Base-by-base conservation (phyloP, 2,329 filamentous ascomycete species). In the Neofusicoccum ribis region DNA sequence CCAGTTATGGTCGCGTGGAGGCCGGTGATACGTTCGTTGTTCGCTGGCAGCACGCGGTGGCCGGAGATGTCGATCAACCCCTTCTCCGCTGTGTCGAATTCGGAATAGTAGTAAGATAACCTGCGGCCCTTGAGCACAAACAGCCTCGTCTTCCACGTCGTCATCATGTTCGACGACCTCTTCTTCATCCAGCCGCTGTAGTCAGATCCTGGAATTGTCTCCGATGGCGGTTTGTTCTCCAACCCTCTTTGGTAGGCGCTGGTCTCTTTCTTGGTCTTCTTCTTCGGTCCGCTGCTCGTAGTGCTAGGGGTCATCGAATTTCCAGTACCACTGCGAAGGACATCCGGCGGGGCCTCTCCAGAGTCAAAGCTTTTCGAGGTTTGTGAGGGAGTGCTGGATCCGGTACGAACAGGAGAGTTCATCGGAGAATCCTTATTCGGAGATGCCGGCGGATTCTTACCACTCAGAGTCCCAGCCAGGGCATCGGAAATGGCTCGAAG, bases 111-210 rank as follows among this genome's bases (percentile, higher is more conserved):
- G 80, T 99, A 99, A 0, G 93, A 93, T 36, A 99, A 82, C 4
- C 95, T 89, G 61, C 94, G 89, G 36, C 95, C 95, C 73, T 93
- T 93, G 65, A 99, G 86, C 7, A 99, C 89, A 74, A 99, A 99
- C n/a, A 98, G 84, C 12, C 95, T 89, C 12, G 93, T 91, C 74
- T 98, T 99, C 95, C 95, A 99, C 1, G 93, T 97, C 2, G 93
- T 93, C 89, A 99, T 97, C 39, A 98, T 83, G 72, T 94, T 95
- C 1, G 92, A 94, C 66, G 92, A 97, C 79, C 96, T 93, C 85
- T 99, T 99, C 83, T 95, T 98, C 95, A 99, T 99, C 95, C 95
- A 99, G 1, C 95, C 95, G 72, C 90, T 94, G 76, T 97, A 98
- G 74, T 99, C 94, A 64, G 92, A 94, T 67, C 88, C 88, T 67